Evolutionary conservation across 75 land plant species (phyloP).

Genomic region (Cryptomeria japonica): DNA sequence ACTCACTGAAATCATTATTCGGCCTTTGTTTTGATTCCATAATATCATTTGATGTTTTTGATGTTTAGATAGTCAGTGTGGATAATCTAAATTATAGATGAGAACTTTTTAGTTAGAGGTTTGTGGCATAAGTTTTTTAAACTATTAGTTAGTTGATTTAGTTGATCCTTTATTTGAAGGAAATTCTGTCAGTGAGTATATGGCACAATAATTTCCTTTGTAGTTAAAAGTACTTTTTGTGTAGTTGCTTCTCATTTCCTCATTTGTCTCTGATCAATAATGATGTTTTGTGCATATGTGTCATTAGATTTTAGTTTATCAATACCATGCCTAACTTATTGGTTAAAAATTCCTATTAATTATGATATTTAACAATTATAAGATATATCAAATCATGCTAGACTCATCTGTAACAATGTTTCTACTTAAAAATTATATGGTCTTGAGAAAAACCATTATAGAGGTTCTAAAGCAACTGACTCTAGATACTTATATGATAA

Average conservation of each 20-base stretch:
- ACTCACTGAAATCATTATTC: not conserved
- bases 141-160: not conserved
- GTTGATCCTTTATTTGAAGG: not conserved
- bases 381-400: not conserved
- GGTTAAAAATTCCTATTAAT: not conserved
- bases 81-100: not conserved
- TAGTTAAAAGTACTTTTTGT: not conserved
- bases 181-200: not conserved
- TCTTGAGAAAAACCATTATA: not conserved
- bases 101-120: not conserved
- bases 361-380: not conserved
- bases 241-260: conserved; percentile 2
- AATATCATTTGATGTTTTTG: not conserved
- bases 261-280: not conserved
- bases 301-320: not conserved
- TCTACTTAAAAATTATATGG: not conserved
- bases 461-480: not conserved
- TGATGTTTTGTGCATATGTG: not conserved
- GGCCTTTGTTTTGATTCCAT: not conserved
- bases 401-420: not conserved
- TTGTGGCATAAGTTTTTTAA: not conserved
- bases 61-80: not conserved
- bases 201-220: not conserved
- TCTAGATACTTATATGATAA: not conserved
- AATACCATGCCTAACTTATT: not conserved